Evolutionary conservation across 176 grass and related monocot genomes (phyloP).

Genomic region (Melocanna baccifera): DNA sequence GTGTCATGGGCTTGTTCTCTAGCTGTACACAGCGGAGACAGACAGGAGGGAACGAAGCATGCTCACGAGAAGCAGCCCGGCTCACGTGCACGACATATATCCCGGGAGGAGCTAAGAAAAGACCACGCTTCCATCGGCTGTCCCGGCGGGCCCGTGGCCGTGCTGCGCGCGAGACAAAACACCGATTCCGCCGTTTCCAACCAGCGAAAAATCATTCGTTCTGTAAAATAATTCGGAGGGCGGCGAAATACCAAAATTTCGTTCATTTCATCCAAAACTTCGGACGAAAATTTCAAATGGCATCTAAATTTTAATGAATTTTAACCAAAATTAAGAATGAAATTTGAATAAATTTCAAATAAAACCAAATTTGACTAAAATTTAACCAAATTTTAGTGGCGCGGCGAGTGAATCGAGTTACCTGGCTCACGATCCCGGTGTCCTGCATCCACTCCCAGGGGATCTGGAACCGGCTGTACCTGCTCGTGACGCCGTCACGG

Average conservation of each 20-base stretch:
- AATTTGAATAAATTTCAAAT: too few species aligned
- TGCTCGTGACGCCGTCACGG: conserved; percentile 64
- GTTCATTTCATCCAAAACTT: too few species aligned
- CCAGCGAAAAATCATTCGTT: too few species aligned
- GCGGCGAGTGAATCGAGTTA: conserved; percentile 13
- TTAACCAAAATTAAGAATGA: too few species aligned
- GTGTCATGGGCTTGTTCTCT: conserved; percentile 28
- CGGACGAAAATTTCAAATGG: too few species aligned
- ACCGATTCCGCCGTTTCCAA: background rate
- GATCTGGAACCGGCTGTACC: conserved; percentile 80
- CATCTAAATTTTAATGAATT: too few species aligned
- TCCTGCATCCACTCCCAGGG: conserved; percentile 94
- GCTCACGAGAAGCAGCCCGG: conserved; percentile 27
- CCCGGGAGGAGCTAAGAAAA: background rate
- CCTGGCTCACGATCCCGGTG: conserved; percentile 68
- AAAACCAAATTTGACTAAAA: too few species aligned
- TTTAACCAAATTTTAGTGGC: background rate
- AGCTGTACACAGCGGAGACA: background rate
- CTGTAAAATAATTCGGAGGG: too few species aligned
- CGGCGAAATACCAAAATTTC: too few species aligned
- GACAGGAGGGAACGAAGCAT: background rate
- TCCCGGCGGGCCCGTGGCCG: background rate
- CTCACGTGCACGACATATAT: conserved; percentile 36
- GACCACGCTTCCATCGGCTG: background rate
- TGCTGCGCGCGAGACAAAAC: background rate